phyloP scores from a whole-genome alignment of 495 filamentous ascomycete genomes.

The Trichoderma erinaceum region DNA sequence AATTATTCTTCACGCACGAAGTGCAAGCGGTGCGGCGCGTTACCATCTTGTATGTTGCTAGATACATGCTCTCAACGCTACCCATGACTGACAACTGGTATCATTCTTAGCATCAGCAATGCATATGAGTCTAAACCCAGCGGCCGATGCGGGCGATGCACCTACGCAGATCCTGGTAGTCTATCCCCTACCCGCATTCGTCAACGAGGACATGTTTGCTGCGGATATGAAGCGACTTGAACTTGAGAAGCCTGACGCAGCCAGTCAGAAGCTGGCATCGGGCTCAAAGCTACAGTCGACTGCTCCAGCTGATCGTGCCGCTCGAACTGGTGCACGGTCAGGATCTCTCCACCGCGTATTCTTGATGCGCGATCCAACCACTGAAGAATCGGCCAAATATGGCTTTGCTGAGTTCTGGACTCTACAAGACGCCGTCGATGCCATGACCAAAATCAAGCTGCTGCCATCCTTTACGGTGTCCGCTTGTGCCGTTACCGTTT shows the following conservation, averaged over 20 bases:
- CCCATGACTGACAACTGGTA: slow-evolving; percentile 23
- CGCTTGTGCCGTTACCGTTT: slow-evolving; percentile 65
- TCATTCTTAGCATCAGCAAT: slow-evolving; percentile 14
- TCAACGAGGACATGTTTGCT: slow-evolving; percentile 71
- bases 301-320: slow-evolving; percentile 67
- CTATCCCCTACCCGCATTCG: slow-evolving; percentile 63
- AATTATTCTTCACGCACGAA: slow-evolving; percentile 65
- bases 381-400: slow-evolving; percentile 75
- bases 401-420: slow-evolving; percentile 87
- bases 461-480: slow-evolving; percentile 81
- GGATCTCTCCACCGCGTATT: slow-evolving; percentile 72
- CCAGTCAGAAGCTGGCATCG: slow-evolving; percentile 32
- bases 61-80: slow-evolving; percentile 6
- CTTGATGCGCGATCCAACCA: slow-evolving; percentile 67
- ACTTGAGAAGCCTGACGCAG: slow-evolving; percentile 43
- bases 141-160: slow-evolving; percentile 73
- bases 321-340: slow-evolving; percentile 63
- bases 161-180: slow-evolving; percentile 80
- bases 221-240: slow-evolving; percentile 77
- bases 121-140: slow-evolving; percentile 51
- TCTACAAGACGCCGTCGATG: slow-evolving; percentile 68
- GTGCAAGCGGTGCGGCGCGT: slow-evolving; percentile 71
- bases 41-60: slow-evolving; percentile 56
- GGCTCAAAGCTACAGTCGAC: slow-evolving; percentile 60
- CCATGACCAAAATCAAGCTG: slow-evolving; percentile 65